Base-by-base conservation (phyloP, 2,329 filamentous ascomycete genomes). In the Rhytidhysteron rufulum region DNA sequence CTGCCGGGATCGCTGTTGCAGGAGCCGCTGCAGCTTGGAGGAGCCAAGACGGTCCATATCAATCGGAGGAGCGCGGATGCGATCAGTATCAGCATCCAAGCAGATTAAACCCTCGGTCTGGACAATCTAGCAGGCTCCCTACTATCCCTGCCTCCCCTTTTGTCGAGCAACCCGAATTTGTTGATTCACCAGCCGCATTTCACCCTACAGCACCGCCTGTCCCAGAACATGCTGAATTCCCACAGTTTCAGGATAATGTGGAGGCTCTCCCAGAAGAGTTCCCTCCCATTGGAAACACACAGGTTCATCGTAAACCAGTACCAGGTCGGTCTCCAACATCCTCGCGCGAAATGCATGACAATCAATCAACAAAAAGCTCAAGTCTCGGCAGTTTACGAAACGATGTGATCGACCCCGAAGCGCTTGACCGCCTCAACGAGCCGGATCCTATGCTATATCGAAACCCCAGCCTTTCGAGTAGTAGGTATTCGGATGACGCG, bases 401-500 rank as follows among this genome's bases (percentile, higher is more conserved):
- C 49, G 54, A 65, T 40, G 47, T 72, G 46, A 60, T 73, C 51
- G 68, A 73, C 55, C 63, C 66, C 45, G 69, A 68, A 43, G 65
- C 64, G 31, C 60, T 73, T 51, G 69, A 66, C 45, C 51, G 57
- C 50, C 61, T 69, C 33, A 62, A 61, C 21, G 41, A 53, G 30
- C 44, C 49, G 31, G 45, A 59, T 19, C 24, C 52, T n/a, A 39
- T 47, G 6, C 37, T 63, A 40, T 35, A 54, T 41, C 58, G 57
- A 48, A 57, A 54, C 48, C 56, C 49, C 49, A 69, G 65, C 46
- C 49, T 45, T 36, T 60, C 62, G 34, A 77, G 72, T 49, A 77
- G 71, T 31, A 74, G 79, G 43, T 83, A 86, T 43, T 83, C 86
- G 45, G 73, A 76, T 24, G 74, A 73, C 24, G 83, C 82, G 6